phyloP scores from a whole-genome alignment of 1,139 yeast species.

The Tardiomyces digboiensis region DNA sequence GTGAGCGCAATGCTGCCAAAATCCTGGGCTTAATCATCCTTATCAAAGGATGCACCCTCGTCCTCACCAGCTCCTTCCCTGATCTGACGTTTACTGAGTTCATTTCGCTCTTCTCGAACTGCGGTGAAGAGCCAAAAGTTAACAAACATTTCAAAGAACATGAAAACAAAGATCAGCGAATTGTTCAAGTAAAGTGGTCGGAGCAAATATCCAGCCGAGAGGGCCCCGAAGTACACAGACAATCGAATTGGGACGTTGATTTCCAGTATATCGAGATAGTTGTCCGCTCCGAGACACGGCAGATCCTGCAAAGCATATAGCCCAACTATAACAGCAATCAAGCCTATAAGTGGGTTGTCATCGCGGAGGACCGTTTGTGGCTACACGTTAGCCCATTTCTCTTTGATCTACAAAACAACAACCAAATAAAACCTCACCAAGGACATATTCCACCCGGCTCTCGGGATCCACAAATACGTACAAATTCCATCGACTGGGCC shows the following conservation, averaged over 20 bases:
- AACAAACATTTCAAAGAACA: conserved; percentile 36
- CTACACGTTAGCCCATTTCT: conserved; percentile 2
- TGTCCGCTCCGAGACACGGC: conserved; percentile 15
- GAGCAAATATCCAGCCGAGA: conserved; percentile 32
- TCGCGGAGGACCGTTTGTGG: conserved; percentile 31
- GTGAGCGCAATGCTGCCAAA: no score
- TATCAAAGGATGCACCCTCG: background rate
- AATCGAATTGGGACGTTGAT: conserved; percentile 62
- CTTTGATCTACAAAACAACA: no score
- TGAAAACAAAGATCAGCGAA: conserved; percentile 40
- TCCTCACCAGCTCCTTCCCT: no score
- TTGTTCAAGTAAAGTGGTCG: conserved; percentile 31
- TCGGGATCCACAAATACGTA: conserved; percentile 4
- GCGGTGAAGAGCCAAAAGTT: conserved; percentile 23
- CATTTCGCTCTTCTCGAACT: conserved; percentile 30
- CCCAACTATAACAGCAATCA: conserved; percentile 33
- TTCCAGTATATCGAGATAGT: conserved; percentile 44
- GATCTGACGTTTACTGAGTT: conserved; percentile 15
- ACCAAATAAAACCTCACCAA: no score
- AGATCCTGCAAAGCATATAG: conserved; percentile 24
- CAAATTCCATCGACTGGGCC: conserved; percentile 47
- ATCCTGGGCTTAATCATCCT: background rate
- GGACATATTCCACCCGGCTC: no score
- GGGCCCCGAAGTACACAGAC: conserved; percentile 41
- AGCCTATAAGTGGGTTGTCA: conserved; percentile 35